A percentile compares a stretch with the other conserved stretches of the same genome.
Conservation (phyloP, 371 early-diverging fungal genomes). For the Coemansia sp. region DNA sequence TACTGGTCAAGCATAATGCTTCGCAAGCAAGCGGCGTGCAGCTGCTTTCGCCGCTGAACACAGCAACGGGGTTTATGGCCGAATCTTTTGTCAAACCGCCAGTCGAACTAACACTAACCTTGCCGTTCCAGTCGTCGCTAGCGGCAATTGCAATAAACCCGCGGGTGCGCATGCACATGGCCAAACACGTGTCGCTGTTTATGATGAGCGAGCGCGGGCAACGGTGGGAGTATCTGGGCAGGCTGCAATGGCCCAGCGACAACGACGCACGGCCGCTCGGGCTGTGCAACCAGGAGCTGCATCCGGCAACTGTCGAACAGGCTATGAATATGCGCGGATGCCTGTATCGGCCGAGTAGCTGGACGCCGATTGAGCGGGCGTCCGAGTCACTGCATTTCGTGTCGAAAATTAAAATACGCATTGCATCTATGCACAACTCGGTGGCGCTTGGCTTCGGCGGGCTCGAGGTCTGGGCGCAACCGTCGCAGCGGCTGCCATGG, state of each 20-base stretch:
- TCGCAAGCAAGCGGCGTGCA: neutral
- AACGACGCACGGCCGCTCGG: neutral
- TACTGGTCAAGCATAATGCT: constrained; percentile 1
- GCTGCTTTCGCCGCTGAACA: constrained; percentile 1
- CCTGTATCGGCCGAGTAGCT: neutral
- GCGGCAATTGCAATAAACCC: constrained; percentile 28
- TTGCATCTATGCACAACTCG: constrained; percentile 22
- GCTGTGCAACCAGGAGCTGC: constrained; percentile 25
- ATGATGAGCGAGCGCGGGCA: constrained; percentile 1
- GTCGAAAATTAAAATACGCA: constrained; percentile 11
- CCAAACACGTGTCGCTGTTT: constrained; percentile 1
- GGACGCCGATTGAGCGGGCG: constrained; percentile 12
- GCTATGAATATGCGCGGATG: neutral
- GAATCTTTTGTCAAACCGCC: constrained; percentile 42
- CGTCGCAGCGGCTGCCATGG: constrained; percentile 28
- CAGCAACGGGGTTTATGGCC: constrained; percentile 18
- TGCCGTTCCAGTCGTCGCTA: constrained; percentile 15
- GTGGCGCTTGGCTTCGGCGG: constrained; percentile 19
- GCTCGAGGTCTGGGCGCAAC: constrained; percentile 37
- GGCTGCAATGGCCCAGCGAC: constrained; percentile 12
- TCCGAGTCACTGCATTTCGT: constrained; percentile 15
- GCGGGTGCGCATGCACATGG: constrained; percentile 15
- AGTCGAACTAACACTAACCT: constrained; percentile 8
- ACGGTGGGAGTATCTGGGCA: constrained; percentile 16
- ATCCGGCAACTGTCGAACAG: neutral